phyloP scores from a whole-genome alignment of 164 flowering plant genomes.

The Dillenia suffruticosa region DNA sequence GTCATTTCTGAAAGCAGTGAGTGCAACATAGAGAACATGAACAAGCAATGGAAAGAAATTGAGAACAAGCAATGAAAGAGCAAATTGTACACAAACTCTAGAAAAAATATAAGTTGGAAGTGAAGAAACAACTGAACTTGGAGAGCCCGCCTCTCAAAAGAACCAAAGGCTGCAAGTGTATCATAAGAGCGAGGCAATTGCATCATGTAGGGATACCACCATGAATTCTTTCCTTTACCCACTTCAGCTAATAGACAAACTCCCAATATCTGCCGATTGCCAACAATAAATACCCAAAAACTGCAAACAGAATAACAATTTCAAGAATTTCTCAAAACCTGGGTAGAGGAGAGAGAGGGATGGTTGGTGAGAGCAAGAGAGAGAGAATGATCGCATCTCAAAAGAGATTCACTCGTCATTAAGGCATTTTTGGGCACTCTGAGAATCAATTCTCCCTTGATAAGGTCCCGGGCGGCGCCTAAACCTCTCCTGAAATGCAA shows the following conservation, averaged over 20 bases:
- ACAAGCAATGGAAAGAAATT: no score
- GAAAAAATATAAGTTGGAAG: background rate
- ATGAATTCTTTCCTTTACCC: slow-evolving; percentile 65
- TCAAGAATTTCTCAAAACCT: slow-evolving; percentile 30
- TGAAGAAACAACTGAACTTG: slow-evolving; percentile 52
- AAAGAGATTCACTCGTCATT: slow-evolving; percentile 40
- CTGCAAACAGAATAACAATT: background rate
- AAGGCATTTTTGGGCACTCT: slow-evolving; percentile 67
- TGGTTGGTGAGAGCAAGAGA: slow-evolving; percentile 26
- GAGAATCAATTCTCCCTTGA: slow-evolving; percentile 61
- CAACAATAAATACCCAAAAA: background rate
- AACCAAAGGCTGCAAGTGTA: slow-evolving; percentile 50
- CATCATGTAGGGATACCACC: slow-evolving; percentile 72
- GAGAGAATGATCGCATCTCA: slow-evolving; percentile 36
- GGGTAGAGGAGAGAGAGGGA: slow-evolving; percentile 53
- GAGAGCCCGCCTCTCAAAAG: slow-evolving; percentile 64
- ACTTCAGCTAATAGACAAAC: slow-evolving; percentile 72
- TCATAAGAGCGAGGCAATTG: slow-evolving; percentile 65
- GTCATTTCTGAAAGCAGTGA: no score
- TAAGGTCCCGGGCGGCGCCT: slow-evolving; percentile 56
- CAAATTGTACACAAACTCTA: background rate
- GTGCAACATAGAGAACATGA: no score
- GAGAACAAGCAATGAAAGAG: no score
- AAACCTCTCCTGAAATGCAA: slow-evolving; percentile 64
- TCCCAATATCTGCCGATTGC: slow-evolving; percentile 50